Evolutionary conservation across 306 rosid genomes (phyloP).

Genomic region (Cyclanthera cordifolia): DNA sequence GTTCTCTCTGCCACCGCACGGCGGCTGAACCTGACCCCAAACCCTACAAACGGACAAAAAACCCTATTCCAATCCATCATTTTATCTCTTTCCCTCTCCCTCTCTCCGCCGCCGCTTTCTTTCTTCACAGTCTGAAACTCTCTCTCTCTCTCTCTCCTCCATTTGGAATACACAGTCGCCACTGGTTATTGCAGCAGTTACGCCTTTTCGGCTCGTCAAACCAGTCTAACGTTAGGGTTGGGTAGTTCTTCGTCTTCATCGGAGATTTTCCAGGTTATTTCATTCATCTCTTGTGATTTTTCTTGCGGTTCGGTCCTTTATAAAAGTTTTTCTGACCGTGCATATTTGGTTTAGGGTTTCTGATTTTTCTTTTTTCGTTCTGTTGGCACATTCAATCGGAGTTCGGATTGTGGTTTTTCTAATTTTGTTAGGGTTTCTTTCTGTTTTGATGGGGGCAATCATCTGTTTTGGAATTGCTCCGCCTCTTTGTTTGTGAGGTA

Average conservation of each 20-base stretch:
- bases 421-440: slow-evolving; percentile 35
- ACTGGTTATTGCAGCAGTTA: slow-evolving; percentile 41
- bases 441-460: slow-evolving; percentile 27
- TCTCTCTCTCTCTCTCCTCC: slow-evolving; percentile 14
- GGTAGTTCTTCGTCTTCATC: slow-evolving; percentile 30
- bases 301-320: slow-evolving; percentile 30
- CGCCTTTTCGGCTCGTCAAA: slow-evolving; percentile 35
- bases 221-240: slow-evolving; percentile 60
- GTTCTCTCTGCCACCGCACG: slow-evolving; percentile 9
- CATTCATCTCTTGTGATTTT: slow-evolving; percentile 4
- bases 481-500: not conserved
- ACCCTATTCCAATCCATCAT: slow-evolving; percentile 15
- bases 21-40: not conserved
- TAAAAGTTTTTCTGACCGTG: slow-evolving; percentile 12
- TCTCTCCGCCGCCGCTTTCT: slow-evolving; percentile 13
- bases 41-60: not conserved
- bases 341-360: slow-evolving; percentile 43
- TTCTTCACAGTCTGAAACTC: slow-evolving; percentile 12
- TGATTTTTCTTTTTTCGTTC: not conserved
- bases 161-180: slow-evolving; percentile 7
- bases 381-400: slow-evolving; percentile 17
- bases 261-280: slow-evolving; percentile 13
- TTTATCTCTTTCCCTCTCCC: slow-evolving; percentile 9
- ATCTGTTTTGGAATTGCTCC: slow-evolving; percentile 11
- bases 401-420: slow-evolving; percentile 19